Evolutionary conservation across 1,284 basidiomycete genomes (phyloP).

Genomic region (Bjerkandera adusta): DNA sequence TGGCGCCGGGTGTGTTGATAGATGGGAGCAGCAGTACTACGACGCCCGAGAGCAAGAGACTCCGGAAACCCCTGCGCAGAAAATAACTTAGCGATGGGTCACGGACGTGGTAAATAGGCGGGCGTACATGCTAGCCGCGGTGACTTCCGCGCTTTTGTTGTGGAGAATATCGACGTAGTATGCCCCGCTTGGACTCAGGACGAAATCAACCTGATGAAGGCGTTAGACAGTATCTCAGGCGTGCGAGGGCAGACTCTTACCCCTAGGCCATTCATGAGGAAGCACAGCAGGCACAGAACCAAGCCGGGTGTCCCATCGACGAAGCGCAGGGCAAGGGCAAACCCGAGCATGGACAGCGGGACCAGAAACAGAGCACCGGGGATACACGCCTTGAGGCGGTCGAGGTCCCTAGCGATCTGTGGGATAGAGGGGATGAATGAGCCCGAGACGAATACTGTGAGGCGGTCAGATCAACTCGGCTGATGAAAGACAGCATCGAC

Average conservation of each 20-base stretch:
- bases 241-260: slow-evolving; percentile 33
- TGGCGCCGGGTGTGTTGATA: slow-evolving; percentile 52
- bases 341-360: slow-evolving; percentile 37
- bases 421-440: slow-evolving; percentile 72
- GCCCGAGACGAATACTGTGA: slow-evolving; percentile 62
- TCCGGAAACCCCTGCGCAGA: slow-evolving; percentile 38
- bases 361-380: slow-evolving; percentile 44
- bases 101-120: slow-evolving; percentile 1
- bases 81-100: neutral
- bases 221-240: too few species aligned
- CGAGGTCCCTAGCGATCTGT: slow-evolving; percentile 58
- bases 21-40: slow-evolving; percentile 47
- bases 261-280: slow-evolving; percentile 50
- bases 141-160: slow-evolving; percentile 49
- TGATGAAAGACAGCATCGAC: slow-evolving; percentile 18
- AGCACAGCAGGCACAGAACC: slow-evolving; percentile 36
- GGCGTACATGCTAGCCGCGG: slow-evolving; percentile 40
- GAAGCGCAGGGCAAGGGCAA: slow-evolving; percentile 34
- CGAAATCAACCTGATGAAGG: slow-evolving; percentile 43
- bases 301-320: slow-evolving; percentile 40
- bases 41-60: slow-evolving; percentile 37
- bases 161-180: slow-evolving; percentile 59
- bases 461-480: slow-evolving; percentile 2
- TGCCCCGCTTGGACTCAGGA: slow-evolving; percentile 49
- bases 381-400: slow-evolving; percentile 48